Base-by-base conservation (phyloP, 306 rosid species). In the Pyrus pyrifolia region DNA sequence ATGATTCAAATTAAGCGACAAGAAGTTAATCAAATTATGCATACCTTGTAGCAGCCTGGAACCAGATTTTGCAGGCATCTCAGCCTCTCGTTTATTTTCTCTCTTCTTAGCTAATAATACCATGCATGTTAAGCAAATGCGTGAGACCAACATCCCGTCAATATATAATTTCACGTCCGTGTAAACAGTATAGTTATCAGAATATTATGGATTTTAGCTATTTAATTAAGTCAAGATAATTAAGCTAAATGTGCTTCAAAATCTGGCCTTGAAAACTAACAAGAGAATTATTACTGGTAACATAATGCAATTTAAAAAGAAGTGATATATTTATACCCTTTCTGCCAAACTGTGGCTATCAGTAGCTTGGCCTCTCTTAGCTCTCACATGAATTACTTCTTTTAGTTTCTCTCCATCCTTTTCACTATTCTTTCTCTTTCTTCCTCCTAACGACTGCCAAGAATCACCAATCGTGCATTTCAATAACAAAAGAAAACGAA, bases 341-440 rank as follows among this genome's bases (percentile, higher is more conserved):
- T 90, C 96, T 40, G 92, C 89, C 80, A 88, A 84, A 80, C 91
- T 88, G 82, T 90, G 96, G 70, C 86, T 86, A 71, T 90, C 89
- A 51, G 91, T 88, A 30, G 96, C 92, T 81, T 88, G 88, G 69
- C 93, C 91, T 88, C 96, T 80, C 76, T 85, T 90, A 51, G 91
- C 89, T 78, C 96, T 85, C 61, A 88, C 93, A 83, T 83, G 93
- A 70, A 88, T 82, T 13, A 86, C 89, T 79, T 74, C 89, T 15
- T 81, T 85, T 63, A 74, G 46, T 75, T 84, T 90, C 72, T 81
- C 85, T 58, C 30, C 79, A 62, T 49, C 78, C 67, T 71, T 75
- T 10, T 59, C 77, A 35, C 4, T 29, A 1, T 65, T 85, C 87
- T 81, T 90, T 80, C 96, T 85, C 79, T 90, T 90, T 62, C 76